Percentiles rank a stretch among this genome's conserved stretches.
phyloP scores from a whole-genome alignment of 305 asterid genomes.

The Lippia alba region DNA sequence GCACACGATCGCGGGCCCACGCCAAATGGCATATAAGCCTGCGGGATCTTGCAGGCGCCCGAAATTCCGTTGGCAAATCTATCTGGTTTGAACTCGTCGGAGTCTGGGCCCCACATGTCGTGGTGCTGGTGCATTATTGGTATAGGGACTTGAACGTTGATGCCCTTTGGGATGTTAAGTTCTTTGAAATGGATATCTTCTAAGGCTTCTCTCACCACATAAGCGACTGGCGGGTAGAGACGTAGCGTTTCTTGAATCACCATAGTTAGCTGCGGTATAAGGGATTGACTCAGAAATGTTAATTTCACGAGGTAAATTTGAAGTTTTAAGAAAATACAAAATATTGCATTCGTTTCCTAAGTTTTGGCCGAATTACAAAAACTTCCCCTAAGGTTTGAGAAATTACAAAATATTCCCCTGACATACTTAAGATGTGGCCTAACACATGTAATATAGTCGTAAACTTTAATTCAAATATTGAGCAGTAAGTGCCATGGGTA shows the following conservation, averaged over 20 bases:
- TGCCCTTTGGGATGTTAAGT: constrained; percentile 60
- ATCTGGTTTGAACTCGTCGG: constrained; percentile 58
- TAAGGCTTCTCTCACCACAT: constrained; percentile 67
- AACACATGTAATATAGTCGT: too few species aligned
- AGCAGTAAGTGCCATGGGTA: too few species aligned
- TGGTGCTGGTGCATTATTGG: constrained; percentile 55
- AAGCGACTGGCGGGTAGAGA: constrained; percentile 74
- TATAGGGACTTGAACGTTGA: constrained; percentile 58
- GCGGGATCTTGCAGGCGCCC: constrained; percentile 69
- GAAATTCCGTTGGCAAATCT: constrained; percentile 64
- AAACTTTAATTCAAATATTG: too few species aligned
- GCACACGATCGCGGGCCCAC: constrained; percentile 59
- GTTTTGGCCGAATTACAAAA: too few species aligned
- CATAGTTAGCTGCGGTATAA: constrained; percentile 55
- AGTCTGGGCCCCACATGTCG: constrained; percentile 65
- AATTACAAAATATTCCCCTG: too few species aligned
- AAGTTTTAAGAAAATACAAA: too few species aligned
- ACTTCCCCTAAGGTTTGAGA: too few species aligned
- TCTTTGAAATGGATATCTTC: constrained; percentile 55
- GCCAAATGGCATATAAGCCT: constrained; percentile 80
- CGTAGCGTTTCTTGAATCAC: constrained; percentile 74
- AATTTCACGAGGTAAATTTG: too few species aligned
- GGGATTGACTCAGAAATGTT: not conserved
- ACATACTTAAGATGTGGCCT: too few species aligned
- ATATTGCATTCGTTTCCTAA: too few species aligned